These are phyloP conservation scores for Fusarium caatingaense DNA, from an alignment of 2,329 filamentous ascomycete species.

Conservation along the genomic window DNA sequence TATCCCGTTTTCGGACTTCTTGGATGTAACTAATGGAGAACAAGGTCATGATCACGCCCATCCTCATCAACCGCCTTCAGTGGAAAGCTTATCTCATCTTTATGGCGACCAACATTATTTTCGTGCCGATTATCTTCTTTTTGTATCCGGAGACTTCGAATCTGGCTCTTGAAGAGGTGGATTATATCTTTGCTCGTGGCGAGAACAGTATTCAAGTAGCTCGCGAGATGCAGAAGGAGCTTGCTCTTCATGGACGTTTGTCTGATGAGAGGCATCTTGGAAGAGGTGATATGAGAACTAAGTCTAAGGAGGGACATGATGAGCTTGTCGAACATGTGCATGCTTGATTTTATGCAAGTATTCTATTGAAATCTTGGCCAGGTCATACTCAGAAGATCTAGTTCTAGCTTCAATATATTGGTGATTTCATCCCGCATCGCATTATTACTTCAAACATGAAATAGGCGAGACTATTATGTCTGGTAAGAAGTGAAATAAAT, in stretches of 20 bases:
- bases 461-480: too few relatives aligned
- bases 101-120: slow-evolving; percentile 12
- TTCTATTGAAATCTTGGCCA: neutral
- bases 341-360: neutral
- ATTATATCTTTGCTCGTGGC: slow-evolving; percentile 17
- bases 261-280: neutral
- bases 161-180: slow-evolving; percentile 8
- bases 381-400: too few relatives aligned
- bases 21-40: rapidly evolving
- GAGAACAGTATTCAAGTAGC: slow-evolving; percentile 16
- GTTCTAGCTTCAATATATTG: too few relatives aligned
- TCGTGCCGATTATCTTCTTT: neutral
- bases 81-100: slow-evolving; percentile 29
- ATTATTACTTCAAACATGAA: too few relatives aligned
- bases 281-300: neutral
- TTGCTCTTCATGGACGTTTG: neutral
- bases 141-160: slow-evolving; percentile 19
- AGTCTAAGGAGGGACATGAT: neutral
- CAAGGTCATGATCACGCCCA: slow-evolving; percentile 62
- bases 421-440: too few relatives aligned
- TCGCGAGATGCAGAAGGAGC: slow-evolving; percentile 12
- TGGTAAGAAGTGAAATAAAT: too few relatives aligned
- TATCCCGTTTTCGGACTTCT: slow-evolving; percentile 4
- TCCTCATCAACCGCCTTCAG: slow-evolving; percentile 12
- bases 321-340: neutral